Conservation (phyloP, 2,329 filamentous ascomycete genomes). For the Leptographium radiaticola region DNA sequence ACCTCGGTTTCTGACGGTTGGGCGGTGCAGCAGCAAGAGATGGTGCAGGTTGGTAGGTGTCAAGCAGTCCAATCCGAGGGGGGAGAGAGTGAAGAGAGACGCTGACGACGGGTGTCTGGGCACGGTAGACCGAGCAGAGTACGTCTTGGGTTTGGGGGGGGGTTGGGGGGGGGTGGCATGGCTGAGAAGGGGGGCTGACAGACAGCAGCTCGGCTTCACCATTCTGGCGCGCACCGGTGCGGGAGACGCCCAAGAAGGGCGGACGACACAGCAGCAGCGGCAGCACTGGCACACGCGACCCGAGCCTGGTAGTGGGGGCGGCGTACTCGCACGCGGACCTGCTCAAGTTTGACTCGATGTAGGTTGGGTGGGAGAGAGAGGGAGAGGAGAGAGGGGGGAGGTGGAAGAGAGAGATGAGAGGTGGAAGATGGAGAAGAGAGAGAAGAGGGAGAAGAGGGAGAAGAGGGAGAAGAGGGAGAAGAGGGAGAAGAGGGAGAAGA, state of each 20-base stretch:
- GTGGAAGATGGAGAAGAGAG: too few relatives aligned
- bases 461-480: too few relatives aligned
- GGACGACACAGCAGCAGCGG: background rate
- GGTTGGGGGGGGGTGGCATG: too few relatives aligned
- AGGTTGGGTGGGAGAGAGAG: too few relatives aligned
- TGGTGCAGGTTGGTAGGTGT: conserved; percentile 93
- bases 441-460: too few relatives aligned
- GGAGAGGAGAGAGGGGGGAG: too few relatives aligned
- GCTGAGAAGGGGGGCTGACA: background rate
- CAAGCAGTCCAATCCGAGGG: background rate
- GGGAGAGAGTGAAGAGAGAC: conserved; percentile 6
- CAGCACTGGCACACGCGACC: conserved; percentile 27
- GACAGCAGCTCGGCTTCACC: conserved; percentile 65
- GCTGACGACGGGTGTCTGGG: too few relatives aligned
- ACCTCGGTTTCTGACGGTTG: conserved; percentile 11
- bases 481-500: too few relatives aligned
- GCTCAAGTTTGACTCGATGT: conserved; percentile 75
- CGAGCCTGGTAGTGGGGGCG: conserved; percentile 74
- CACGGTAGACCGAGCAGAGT: conserved; percentile 58
- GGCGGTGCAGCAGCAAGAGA: conserved; percentile 66
- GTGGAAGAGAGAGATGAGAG: too few relatives aligned
- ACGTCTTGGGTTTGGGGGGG: conserved; percentile 25
- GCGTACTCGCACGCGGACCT: conserved; percentile 95
- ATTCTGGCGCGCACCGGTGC: conserved; percentile 63
- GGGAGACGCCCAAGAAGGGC: conserved; percentile 21